Evolutionary conservation across 2,329 filamentous ascomycete species (phyloP).

Genomic region (Curvularia eragrostidis): DNA sequence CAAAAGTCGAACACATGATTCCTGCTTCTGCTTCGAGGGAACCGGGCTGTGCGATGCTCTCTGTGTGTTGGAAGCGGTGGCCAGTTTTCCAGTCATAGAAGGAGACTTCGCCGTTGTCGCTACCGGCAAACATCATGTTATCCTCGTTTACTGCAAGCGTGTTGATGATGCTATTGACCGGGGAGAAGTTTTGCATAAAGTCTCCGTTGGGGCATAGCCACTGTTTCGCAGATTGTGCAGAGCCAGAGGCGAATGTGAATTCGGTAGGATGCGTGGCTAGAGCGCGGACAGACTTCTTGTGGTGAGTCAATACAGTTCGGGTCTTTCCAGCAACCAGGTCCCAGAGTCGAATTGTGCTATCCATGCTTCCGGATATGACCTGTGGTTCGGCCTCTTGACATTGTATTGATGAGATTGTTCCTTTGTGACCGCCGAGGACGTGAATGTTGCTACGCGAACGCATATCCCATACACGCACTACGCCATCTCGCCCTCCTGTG

Average conservation of each 20-base stretch:
- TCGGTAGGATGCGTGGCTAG: constrained; percentile 86
- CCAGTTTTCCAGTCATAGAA: constrained; percentile 99
- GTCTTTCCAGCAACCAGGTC: constrained; percentile 95
- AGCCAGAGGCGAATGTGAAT: constrained; percentile 94
- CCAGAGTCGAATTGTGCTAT: constrained; percentile 72
- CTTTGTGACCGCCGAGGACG: constrained; percentile 88
- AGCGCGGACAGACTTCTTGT: constrained; percentile 94
- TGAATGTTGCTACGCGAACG: constrained; percentile 94
- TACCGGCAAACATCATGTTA: constrained; percentile 92
- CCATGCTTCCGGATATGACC: constrained; percentile 90
- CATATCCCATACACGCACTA: constrained; percentile 96
- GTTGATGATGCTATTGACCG: constrained; percentile 96
- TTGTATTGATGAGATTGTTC: constrained; percentile 85
- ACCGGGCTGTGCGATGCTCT: constrained; percentile 92
- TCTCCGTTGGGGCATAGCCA: constrained; percentile 98
- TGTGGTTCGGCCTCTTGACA: constrained; percentile 97
- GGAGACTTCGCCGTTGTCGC: constrained; percentile 92
- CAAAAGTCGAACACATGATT: constrained; percentile 92
- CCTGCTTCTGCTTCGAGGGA: constrained; percentile 93
- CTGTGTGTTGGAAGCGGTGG: constrained; percentile 85
- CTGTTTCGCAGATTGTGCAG: constrained; percentile 94
- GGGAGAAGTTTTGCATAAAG: constrained; percentile 99
- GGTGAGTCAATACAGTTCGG: constrained; percentile 94
- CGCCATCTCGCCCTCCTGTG: constrained; percentile 92
- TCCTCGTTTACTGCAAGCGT: constrained; percentile 91